Conservation (phyloP, 345 rosid species). For the Lepidium aucheri region DNA sequence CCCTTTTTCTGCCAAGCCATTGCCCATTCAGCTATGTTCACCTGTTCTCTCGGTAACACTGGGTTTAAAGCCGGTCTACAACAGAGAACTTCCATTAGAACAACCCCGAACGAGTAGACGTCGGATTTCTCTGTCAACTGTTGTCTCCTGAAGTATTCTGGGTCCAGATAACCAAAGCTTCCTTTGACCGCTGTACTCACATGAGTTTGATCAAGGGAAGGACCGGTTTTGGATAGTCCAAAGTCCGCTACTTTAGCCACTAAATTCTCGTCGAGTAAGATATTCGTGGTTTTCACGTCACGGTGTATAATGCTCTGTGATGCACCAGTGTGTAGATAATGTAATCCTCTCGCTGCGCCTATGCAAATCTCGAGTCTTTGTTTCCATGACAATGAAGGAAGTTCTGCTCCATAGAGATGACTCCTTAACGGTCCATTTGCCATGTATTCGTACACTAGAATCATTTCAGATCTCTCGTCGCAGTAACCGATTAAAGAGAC, state of each 20-base stretch:
- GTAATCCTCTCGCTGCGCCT: slow-evolving; percentile 95
- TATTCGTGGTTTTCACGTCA: slow-evolving; percentile 96
- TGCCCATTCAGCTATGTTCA: slow-evolving; percentile 98
- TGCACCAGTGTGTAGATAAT: slow-evolving; percentile 98
- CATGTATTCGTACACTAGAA: slow-evolving; percentile 94
- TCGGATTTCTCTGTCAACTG: slow-evolving; percentile 95
- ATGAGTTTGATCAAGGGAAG: slow-evolving; percentile 87
- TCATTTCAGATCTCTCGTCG: slow-evolving; percentile 94
- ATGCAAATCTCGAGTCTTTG: slow-evolving; percentile 96
- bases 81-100: slow-evolving; percentile 94
- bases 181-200: slow-evolving; percentile 99
- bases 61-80: slow-evolving; percentile 97
- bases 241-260: slow-evolving; percentile 98
- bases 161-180: slow-evolving; percentile 96
- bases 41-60: slow-evolving; percentile 92
- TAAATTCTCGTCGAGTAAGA: slow-evolving; percentile 82
- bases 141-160: slow-evolving; percentile 97
- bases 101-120: slow-evolving; percentile 96
- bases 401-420: slow-evolving; percentile 90
- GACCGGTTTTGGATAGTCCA: slow-evolving; percentile 95
- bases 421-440: slow-evolving; percentile 97
- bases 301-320: slow-evolving; percentile 96
- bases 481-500: slow-evolving; percentile 98
- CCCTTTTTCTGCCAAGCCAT: slow-evolving; percentile 98
- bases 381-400: slow-evolving; percentile 83